Base-by-base conservation (phyloP, 495 filamentous ascomycete genomes). In the Xanthoparmelia taractica region DNA sequence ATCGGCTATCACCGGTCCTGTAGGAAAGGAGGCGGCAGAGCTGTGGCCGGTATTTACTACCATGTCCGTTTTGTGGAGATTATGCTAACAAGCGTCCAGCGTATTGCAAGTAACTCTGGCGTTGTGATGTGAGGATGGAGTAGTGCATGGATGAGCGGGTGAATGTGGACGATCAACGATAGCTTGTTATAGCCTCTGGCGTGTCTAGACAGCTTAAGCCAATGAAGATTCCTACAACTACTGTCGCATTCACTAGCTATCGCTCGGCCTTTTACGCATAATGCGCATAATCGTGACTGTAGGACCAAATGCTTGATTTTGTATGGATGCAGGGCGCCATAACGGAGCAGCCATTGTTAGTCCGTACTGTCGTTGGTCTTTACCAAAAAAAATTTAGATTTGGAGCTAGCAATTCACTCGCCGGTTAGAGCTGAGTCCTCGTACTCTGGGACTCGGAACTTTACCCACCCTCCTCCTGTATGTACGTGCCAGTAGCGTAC, bases 51-150 rank as follows among this genome's bases (percentile, higher is more conserved):
- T 93, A 82, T 78, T 87, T 80, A 64, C n/a, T 31, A 43, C 54
- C 41, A 45, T 56, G 20, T 15, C 20, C 56, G 50, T 13, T 62
- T 34, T 52, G 48, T 61, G 13, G 11, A 54, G 59, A 25, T 34
- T 31, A 8, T 34, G 58, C 54, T 70, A 61, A 69, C 61, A n/a
- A n/a, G 25, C 47, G 13, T 64, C 40, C 63, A 92, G 89, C 94
- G 94, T 96, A 98, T 97, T 79, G 94, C 94, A 75, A 92, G 88
- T 85, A 98, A 97, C 87, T 95, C 94, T 64, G 94, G 94, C 85
- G 94, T 98, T 71, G 94, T 97, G 76, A 98, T 98, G 93, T 98
- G 89, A 96, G 59, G 43, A 11, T 23, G 27, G 31, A 23, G 67
- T 50, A 65, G 59, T 68, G 72, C 67, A 23, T 18, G 27, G 11